Percentiles rank a stretch among this genome's conserved stretches.
Evolutionary conservation across 2,329 filamentous ascomycete genomes (phyloP).

Genomic region (Parascedosporium putredinis): DNA sequence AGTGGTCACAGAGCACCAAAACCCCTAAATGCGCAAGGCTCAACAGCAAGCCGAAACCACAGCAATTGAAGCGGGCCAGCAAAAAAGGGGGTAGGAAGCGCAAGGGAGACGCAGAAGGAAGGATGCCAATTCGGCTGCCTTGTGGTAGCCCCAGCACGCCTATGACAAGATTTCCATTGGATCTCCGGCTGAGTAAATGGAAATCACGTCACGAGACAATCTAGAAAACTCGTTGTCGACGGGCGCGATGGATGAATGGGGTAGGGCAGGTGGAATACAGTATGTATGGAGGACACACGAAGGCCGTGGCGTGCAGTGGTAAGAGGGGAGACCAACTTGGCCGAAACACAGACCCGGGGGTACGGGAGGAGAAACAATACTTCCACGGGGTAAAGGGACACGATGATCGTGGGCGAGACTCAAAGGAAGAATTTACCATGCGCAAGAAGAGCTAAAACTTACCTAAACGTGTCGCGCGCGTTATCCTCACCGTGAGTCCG

Average conservation of each 20-base stretch:
- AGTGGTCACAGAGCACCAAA: no score
- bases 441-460: background rate
- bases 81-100: background rate
- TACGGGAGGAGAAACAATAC: background rate
- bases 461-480: constrained; percentile 8
- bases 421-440: background rate
- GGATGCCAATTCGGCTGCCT: background rate
- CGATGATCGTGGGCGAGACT: background rate
- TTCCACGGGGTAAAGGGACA: background rate
- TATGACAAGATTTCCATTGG: constrained; percentile 1
- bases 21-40: no score
- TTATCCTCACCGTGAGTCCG: constrained; percentile 5
- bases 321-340: background rate
- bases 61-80: background rate
- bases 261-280: constrained; percentile 4
- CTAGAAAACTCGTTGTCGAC: constrained; percentile 3
- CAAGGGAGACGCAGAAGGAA: background rate
- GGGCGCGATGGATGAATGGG: constrained; percentile 5
- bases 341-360: background rate
- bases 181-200: background rate
- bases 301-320: constrained; percentile 6
- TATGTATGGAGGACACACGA: background rate
- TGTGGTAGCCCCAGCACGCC: background rate
- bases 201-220: constrained; percentile 6
- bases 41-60: no score